phyloP scores from a whole-genome alignment of 1,139 yeast genomes.

The Pneumocystis jirovecii region DNA sequence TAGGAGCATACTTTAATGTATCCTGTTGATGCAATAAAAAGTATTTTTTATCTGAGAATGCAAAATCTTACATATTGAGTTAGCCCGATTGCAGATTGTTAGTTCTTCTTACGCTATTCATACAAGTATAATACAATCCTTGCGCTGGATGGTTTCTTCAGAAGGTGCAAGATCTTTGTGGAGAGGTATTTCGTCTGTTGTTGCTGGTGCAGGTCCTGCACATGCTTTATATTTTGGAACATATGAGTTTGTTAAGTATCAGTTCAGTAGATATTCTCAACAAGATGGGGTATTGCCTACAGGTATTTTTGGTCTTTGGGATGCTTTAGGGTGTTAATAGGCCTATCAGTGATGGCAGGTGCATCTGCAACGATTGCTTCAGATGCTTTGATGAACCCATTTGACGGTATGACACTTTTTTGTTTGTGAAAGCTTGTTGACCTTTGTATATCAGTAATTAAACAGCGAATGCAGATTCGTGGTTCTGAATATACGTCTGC shows the following conservation, averaged over 20 bases:
- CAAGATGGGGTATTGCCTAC: conserved; percentile 72
- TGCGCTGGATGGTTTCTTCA: conserved; percentile 61
- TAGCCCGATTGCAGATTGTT: conserved; percentile 74
- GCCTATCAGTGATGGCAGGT: conserved; percentile 47
- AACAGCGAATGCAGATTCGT: conserved; percentile 65
- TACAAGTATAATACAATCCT: conserved; percentile 42
- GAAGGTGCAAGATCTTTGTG: conserved; percentile 86
- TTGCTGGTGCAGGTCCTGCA: conserved; percentile 98
- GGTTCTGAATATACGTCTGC: conserved; percentile 23
- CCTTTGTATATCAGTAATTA: conserved; percentile 36
- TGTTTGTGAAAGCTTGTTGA: not conserved
- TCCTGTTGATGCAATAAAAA: conserved; percentile 81
- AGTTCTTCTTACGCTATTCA: conserved; percentile 25
- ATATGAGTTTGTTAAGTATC: conserved; percentile 70
- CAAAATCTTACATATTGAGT: conserved; percentile 23
- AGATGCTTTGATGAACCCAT: conserved; percentile 96
- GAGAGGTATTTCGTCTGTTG: conserved; percentile 89
- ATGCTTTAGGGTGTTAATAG: not conserved
- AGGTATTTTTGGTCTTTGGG: conserved; percentile 17
- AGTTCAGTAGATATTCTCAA: conserved; percentile 32
- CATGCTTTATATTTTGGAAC: conserved; percentile 97
- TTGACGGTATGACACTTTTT: conserved; percentile 33
- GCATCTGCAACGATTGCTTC: conserved; percentile 87
- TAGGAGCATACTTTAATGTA: conserved; percentile 88
- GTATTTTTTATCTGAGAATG: conserved; percentile 2